Evolutionary conservation across 176 grass and related monocot species (phyloP).

Genomic region (Eremochloa ophiuroides): DNA sequence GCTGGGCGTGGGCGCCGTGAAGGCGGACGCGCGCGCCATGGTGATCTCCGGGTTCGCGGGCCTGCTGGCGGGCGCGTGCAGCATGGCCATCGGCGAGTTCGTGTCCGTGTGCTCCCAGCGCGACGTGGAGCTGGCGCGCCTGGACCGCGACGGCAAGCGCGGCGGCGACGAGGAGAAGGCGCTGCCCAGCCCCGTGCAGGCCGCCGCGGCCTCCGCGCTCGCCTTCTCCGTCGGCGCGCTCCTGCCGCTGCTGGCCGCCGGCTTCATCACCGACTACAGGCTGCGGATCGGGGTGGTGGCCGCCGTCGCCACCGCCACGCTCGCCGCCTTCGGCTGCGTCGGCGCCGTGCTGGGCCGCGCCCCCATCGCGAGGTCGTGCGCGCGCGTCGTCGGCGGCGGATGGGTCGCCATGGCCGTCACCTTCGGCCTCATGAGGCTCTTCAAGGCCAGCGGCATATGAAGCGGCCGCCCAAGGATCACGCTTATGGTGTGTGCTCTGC

Average conservation of each 20-base stretch:
- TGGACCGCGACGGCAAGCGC: constrained; percentile 26
- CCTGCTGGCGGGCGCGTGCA: constrained; percentile 60
- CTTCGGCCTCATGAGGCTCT: constrained; percentile 56
- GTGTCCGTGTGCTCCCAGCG: constrained; percentile 77
- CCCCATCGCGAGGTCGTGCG: constrained; percentile 27
- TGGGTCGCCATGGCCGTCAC: constrained; percentile 54
- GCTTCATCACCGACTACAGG: constrained; percentile 47
- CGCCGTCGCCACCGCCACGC: constrained; percentile 28
- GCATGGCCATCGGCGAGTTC: constrained; percentile 87
- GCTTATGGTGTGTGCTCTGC: neutral
- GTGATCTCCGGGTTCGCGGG: constrained; percentile 70
- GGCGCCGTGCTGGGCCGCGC: constrained; percentile 52
- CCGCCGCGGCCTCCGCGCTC: constrained; percentile 48
- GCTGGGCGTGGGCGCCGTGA: constrained; percentile 73
- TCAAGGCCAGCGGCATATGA: constrained; percentile 53
- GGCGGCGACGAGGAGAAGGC: constrained; percentile 19
- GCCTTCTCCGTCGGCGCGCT: constrained; percentile 51
- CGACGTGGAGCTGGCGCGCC: constrained; percentile 59
- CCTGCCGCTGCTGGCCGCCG: constrained; percentile 55
- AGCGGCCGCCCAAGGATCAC: neutral
- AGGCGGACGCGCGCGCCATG: constrained; percentile 47
- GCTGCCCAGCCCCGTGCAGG: constrained; percentile 50
- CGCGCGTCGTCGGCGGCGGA: constrained; percentile 36
- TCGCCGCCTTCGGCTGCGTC: constrained; percentile 45
- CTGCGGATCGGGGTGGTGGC: constrained; percentile 41